phyloP scores from a whole-genome alignment of 1,284 basidiomycete genomes.

The Earliella scabrosa region DNA sequence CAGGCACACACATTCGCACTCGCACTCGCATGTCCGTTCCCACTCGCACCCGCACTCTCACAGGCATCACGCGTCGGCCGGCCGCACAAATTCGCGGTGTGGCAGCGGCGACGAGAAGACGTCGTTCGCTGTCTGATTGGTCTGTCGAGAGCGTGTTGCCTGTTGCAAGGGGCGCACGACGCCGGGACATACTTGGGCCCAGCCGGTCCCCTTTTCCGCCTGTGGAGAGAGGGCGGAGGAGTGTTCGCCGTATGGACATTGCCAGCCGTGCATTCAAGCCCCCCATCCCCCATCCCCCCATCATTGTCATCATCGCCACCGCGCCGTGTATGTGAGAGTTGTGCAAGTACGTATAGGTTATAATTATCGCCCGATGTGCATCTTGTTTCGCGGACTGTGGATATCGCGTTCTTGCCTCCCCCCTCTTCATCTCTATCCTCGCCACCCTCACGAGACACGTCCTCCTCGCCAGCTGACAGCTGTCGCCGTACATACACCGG shows the following conservation, averaged over 20 bases:
- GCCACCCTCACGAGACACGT: too few species aligned
- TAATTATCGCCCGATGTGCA: background rate
- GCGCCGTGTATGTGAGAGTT: background rate
- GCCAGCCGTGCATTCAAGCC: too few species aligned
- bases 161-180: slow-evolving; percentile 3
- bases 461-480: too few species aligned
- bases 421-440: too few species aligned
- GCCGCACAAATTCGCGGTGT: slow-evolving; percentile 19
- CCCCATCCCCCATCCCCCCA: background rate
- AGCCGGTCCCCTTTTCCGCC: too few species aligned
- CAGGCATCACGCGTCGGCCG: slow-evolving; percentile 17
- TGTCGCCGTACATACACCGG: too few species aligned
- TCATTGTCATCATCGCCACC: background rate
- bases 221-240: background rate
- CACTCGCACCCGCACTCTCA: slow-evolving; percentile 26
- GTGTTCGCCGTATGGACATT: slow-evolving; percentile 1
- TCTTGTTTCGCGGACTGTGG: background rate
- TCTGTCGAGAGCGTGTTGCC: background rate
- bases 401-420: background rate
- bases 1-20: slow-evolving; percentile 21
- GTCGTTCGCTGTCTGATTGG: slow-evolving; percentile 8
- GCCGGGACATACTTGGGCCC: too few species aligned
- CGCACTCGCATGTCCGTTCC: slow-evolving; percentile 26
- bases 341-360: background rate
- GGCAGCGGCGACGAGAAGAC: slow-evolving; percentile 40